Conservation (phyloP, 345 rosid species). For the Adansonia digitata region DNA sequence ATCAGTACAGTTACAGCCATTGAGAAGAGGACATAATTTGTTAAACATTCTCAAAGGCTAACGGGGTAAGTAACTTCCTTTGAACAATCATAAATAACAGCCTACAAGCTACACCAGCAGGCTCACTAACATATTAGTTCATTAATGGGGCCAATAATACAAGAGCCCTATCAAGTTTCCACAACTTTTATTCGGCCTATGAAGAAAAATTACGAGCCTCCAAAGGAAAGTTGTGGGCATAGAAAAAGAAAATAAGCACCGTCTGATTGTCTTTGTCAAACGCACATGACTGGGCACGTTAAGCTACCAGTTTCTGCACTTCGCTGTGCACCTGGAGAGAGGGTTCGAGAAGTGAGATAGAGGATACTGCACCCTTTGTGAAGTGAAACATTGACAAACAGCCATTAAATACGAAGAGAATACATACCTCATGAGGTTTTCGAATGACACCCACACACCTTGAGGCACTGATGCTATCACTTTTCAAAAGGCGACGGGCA, state of each 20-base stretch:
- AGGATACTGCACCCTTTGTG: background rate
- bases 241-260: background rate
- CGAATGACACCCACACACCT: constrained; percentile 42
- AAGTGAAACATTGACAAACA: background rate
- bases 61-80: background rate
- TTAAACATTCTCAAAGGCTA: background rate
- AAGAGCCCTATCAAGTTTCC: background rate
- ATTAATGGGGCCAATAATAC: background rate
- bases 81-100: background rate
- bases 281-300: background rate
- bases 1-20: background rate
- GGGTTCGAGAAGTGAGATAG: background rate
- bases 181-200: background rate
- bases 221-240: background rate
- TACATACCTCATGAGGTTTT: constrained; percentile 24
- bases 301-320: constrained; percentile 7
- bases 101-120: constrained; percentile 5
- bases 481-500: constrained; percentile 48
- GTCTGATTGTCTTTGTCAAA: background rate
- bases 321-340: constrained; percentile 13
- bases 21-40: background rate
- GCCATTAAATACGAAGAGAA: background rate
- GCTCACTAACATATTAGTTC: background rate
- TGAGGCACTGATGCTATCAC: constrained; percentile 74
- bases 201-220: background rate